Evolutionary conservation across 257 asterid genomes (phyloP).

Genomic region (Agastache rugosa): DNA sequence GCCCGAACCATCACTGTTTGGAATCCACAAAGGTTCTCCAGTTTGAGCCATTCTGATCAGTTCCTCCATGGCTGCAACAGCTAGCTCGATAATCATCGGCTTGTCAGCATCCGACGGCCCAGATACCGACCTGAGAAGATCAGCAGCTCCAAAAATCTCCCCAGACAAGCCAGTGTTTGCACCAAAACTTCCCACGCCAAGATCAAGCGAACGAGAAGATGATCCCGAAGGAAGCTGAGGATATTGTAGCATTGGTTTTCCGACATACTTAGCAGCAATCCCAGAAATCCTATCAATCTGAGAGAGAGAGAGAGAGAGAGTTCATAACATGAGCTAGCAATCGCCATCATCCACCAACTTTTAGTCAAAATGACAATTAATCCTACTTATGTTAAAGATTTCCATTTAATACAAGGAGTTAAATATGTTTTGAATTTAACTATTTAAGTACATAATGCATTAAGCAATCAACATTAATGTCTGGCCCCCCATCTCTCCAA

Average conservation of each 20-base stretch:
- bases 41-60: constrained; percentile 63
- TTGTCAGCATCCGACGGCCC: constrained; percentile 71
- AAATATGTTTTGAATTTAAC: too few relatives aligned
- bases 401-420: neutral
- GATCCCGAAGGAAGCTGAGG: constrained; percentile 53
- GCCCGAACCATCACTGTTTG: constrained; percentile 39
- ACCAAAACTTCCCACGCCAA: constrained; percentile 59
- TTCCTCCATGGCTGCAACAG: constrained; percentile 89
- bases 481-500: neutral
- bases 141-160: constrained; percentile 59
- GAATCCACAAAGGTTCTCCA: constrained; percentile 72
- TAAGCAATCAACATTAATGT: neutral
- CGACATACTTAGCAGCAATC: constrained; percentile 77
- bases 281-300: constrained; percentile 75
- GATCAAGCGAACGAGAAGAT: constrained; percentile 56
- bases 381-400: neutral
- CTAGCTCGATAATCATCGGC: constrained; percentile 70
- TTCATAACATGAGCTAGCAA: neutral
- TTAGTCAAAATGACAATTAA: too few relatives aligned
- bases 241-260: constrained; percentile 67
- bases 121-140: constrained; percentile 62
- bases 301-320: neutral
- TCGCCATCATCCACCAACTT: neutral
- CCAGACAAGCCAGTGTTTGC: constrained; percentile 53
- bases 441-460: neutral